Evolutionary conservation across 495 filamentous ascomycete genomes (phyloP), one percentile per base, ranked within the genome.

Genomic region (Penicillium mononematosum): DNA sequence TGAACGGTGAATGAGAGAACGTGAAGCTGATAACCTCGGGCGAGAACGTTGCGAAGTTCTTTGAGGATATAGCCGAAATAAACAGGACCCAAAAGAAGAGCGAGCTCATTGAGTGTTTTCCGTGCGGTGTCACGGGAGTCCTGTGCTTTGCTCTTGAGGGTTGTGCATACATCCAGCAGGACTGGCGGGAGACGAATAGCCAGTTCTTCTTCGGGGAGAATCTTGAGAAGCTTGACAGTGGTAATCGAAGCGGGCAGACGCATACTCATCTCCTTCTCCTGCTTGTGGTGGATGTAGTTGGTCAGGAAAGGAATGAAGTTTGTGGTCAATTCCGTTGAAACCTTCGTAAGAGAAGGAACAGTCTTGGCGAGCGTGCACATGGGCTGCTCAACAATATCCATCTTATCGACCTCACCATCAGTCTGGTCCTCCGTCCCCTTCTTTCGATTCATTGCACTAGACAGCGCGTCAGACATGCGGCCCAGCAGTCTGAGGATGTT

Each of bases 1-100:
- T 99, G 94, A 60, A 98, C 82, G 0, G 94, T 98, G 65, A 89
- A 98, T 1, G 92, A 97, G 24, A 98, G 78, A 20, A 99, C 91
- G 70, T 99, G 94, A 20, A 97, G 85, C 68, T 99, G 95, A 63
- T 92, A 94, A 6, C 94, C 94, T 60, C 84, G 80, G 27, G 81
- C 81, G 6, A 99, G 81, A 25, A 93, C 89, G 45, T 85, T 85
- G 14, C 90, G 82, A 10, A 99, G 79, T 68, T 97, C 92, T 63
- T 93, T 96, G 46, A 99, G 72, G n/a, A 98, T 86, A 64, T 97
- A 97, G 10, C 85, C 87, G 60, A 99, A 88, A 62, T 91, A 95
- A 7, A 79, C 72, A 1, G 92, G 85, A 5, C 94, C 94, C 22
- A 96, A 77, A 24, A 96, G 70, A 12, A 83, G 78, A 5, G 90